Percentiles rank a stretch among this genome's conserved stretches.
These are phyloP conservation scores for Spergularia azorica DNA, from an alignment of 179 eudicot genomes.

Conservation along the genomic window DNA sequence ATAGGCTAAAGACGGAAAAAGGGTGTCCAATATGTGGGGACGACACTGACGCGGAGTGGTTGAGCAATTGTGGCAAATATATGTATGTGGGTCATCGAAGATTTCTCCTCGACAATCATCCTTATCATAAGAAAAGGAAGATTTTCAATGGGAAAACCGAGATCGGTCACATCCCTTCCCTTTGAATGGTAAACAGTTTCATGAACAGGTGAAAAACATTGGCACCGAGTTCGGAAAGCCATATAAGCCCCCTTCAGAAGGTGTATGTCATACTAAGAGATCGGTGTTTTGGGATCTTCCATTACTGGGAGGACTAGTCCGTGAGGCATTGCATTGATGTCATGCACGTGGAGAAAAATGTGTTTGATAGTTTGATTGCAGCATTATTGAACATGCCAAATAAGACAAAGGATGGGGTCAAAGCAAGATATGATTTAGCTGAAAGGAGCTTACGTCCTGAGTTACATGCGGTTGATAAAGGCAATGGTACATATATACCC, in stretches of 20 bases:
- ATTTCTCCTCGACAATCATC: not conserved
- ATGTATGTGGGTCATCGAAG: not conserved
- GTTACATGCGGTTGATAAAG: not conserved
- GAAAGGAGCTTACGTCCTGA: not conserved
- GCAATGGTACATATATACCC: not conserved
- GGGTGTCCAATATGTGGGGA: not conserved
- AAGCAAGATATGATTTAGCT: not conserved
- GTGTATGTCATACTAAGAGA: not conserved
- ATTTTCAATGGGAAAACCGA: not conserved
- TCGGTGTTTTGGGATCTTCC: not conserved
- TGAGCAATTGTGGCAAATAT: not conserved
- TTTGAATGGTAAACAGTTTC: not conserved
- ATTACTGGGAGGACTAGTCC: not conserved
- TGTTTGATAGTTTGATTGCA: not conserved
- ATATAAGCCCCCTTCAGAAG: not conserved
- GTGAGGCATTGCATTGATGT: not conserved
- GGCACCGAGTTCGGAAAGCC: not conserved
- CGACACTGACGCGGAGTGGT: not conserved
- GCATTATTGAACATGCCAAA: not conserved
- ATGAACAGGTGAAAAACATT: not conserved
- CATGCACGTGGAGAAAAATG: not conserved
- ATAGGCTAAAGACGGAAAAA: not conserved
- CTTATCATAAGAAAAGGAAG: not conserved
- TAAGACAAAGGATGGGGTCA: not conserved
- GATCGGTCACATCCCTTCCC: not conserved